Percentiles rank a stretch among this genome's conserved stretches.
phyloP scores from a whole-genome alignment of 2,329 filamentous ascomycete genomes.

The Cladosporium austrohemisphaericum region DNA sequence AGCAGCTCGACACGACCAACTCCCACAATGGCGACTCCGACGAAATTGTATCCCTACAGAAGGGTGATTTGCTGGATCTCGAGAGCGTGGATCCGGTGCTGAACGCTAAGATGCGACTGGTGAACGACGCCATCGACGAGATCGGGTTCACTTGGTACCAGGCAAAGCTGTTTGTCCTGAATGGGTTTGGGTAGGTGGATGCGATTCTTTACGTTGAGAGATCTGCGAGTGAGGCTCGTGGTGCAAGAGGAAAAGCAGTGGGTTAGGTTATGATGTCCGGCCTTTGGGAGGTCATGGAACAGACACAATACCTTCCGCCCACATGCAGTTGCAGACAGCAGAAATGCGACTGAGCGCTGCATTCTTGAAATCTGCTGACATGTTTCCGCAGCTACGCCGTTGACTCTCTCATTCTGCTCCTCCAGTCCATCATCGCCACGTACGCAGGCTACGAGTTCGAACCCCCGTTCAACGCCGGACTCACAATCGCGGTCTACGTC shows the following conservation, averaged over 20 bases:
- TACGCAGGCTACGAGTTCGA: conserved; percentile 59
- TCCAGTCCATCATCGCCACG: conserved; percentile 61
- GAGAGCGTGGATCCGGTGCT: conserved; percentile 60
- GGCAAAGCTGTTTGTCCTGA: conserved; percentile 57
- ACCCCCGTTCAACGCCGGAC: conserved; percentile 49
- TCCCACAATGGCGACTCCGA: not conserved
- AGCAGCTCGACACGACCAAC: not conserved
- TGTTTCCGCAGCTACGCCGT: conserved; percentile 48
- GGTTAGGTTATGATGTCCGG: no score
- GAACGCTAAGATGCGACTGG: conserved; percentile 64
- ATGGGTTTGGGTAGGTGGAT: conserved; percentile 53
- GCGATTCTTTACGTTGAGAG: not conserved
- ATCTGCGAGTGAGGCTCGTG: no score
- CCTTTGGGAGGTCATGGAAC: no score
- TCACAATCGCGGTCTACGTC: conserved; percentile 61
- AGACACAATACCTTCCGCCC: no score
- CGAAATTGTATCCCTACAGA: conserved; percentile 17
- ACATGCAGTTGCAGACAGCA: no score
- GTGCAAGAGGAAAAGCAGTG: not conserved
- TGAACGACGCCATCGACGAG: conserved; percentile 61
- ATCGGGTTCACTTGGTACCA: conserved; percentile 54
- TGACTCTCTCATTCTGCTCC: conserved; percentile 53
- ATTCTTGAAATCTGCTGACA: conserved; percentile 11
- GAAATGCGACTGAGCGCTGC: no score
- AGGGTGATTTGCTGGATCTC: conserved; percentile 53